Conservation (phyloP, 805 yeast species). For the Lipomyces kockii region DNA sequence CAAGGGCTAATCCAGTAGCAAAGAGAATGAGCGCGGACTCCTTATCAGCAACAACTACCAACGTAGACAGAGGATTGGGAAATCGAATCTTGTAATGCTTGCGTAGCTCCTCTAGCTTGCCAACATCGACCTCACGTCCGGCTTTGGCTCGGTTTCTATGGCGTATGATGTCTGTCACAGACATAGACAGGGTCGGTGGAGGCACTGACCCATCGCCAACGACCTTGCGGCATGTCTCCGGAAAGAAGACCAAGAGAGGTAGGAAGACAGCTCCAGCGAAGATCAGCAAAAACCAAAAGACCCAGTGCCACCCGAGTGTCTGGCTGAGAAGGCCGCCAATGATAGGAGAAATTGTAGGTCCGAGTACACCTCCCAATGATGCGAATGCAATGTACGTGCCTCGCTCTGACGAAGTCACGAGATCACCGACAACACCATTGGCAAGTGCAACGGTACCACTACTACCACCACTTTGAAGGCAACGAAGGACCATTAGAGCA, state of each 20-base stretch:
- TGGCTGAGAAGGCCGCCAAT: constrained; percentile 58
- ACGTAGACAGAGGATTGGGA: constrained; percentile 11
- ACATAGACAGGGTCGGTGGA: constrained; percentile 5
- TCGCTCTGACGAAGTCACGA: constrained; percentile 66
- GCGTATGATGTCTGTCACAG: constrained; percentile 6
- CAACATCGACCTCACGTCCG: background rate
- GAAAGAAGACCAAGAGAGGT: constrained; percentile 52
- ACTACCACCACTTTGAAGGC: constrained; percentile 74
- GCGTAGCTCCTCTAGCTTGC: background rate
- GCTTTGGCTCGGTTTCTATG: background rate
- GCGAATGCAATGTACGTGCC: constrained; percentile 72
- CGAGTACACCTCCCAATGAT: constrained; percentile 66
- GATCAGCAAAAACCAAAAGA: constrained; percentile 76
- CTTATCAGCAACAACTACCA: constrained; percentile 1
- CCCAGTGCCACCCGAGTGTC: constrained; percentile 68
- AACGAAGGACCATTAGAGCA: constrained; percentile 64
- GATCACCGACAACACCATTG: constrained; percentile 75
- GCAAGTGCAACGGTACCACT: constrained; percentile 74
- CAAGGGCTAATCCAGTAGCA: background rate
- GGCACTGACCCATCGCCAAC: constrained; percentile 75
- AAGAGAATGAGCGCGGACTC: constrained; percentile 7
- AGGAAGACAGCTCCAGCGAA: constrained; percentile 57
- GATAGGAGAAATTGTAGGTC: constrained; percentile 80
- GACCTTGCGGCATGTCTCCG: constrained; percentile 74
- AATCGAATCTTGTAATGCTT: background rate